phyloP scores from a whole-genome alignment of 2,329 filamentous ascomycete species.

The Monosporascus cannonballus region DNA sequence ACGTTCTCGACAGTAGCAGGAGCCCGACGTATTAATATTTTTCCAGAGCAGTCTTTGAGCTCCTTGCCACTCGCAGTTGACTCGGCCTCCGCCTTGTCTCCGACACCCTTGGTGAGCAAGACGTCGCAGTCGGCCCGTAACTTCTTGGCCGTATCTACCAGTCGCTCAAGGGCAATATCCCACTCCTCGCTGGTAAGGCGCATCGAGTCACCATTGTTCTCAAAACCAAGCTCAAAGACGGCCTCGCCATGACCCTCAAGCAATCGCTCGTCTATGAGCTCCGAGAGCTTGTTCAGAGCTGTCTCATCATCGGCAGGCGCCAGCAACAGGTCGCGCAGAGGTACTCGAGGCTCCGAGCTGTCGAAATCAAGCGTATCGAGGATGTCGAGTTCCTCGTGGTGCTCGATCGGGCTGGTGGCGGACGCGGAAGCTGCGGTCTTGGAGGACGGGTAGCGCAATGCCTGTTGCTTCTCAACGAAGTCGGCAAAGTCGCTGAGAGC shows the following conservation, averaged over 20 bases:
- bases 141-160: constrained; percentile 59
- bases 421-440: constrained; percentile 21
- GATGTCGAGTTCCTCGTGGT: constrained; percentile 87
- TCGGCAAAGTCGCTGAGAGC: constrained; percentile 95
- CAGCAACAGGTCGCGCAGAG: constrained; percentile 72
- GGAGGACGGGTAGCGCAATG: constrained; percentile 53
- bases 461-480: constrained; percentile 93
- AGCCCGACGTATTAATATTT: constrained; percentile 72
- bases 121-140: constrained; percentile 71
- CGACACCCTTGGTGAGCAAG: constrained; percentile 86
- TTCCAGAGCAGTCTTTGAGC: constrained; percentile 73
- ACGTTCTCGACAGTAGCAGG: constrained; percentile 75
- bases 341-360: constrained; percentile 61
- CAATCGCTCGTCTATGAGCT: constrained; percentile 62
- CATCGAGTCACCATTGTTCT: constrained; percentile 86
- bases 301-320: constrained; percentile 50
- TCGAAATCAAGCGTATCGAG: constrained; percentile 71
- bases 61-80: constrained; percentile 50
- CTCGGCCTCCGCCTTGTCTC: constrained; percentile 66
- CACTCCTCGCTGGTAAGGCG: constrained; percentile 68
- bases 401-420: constrained; percentile 62
- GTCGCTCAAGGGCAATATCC: constrained; percentile 60
- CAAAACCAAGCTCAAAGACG: constrained; percentile 85
- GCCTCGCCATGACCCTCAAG: constrained; percentile 83
- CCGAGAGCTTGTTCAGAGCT: constrained; percentile 55